Evolutionary conservation across 495 filamentous ascomycete genomes (phyloP).

Genomic region (Saxophila tyrrhenica): DNA sequence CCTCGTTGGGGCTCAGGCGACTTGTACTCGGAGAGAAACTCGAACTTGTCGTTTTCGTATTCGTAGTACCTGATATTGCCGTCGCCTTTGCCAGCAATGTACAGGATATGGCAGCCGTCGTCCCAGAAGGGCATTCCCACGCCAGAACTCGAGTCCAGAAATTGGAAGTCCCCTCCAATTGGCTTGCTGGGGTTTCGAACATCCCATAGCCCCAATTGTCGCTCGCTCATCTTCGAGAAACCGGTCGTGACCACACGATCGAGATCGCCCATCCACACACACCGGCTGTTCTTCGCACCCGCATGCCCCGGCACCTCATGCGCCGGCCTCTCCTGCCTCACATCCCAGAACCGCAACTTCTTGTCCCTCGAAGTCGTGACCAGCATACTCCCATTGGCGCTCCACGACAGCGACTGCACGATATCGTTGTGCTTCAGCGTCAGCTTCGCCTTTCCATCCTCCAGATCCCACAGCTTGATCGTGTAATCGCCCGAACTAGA

Average conservation of each 20-base stretch:
- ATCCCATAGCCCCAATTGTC: constrained; percentile 93
- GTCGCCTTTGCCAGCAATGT: constrained; percentile 92
- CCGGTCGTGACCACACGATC: constrained; percentile 91
- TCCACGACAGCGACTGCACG: constrained; percentile 93
- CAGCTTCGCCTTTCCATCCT: constrained; percentile 58
- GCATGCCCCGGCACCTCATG: constrained; percentile 77
- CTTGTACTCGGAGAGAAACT: constrained; percentile 91
- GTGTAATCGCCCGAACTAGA: constrained; percentile 92
- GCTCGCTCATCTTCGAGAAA: constrained; percentile 96
- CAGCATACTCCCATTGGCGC: constrained; percentile 75
- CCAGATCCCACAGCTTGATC: constrained; percentile 92
- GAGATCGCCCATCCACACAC: constrained; percentile 92
- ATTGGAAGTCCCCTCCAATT: constrained; percentile 68
- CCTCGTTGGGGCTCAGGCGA: constrained; percentile 88
- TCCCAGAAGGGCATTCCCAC: constrained; percentile 99
- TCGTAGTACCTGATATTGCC: constrained; percentile 98
- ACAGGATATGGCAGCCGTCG: constrained; percentile 83
- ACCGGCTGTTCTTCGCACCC: constrained; percentile 92
- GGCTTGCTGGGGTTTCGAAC: constrained; percentile 66
- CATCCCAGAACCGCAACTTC: constrained; percentile 95
- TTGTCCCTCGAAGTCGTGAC: constrained; percentile 96
- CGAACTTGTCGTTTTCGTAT: constrained; percentile 94
- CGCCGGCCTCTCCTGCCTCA: constrained; percentile 76
- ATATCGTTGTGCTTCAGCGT: constrained; percentile 78
- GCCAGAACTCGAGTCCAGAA: constrained; percentile 86